Evolutionary conservation across 2,329 filamentous ascomycete species (phyloP).

Genomic region (Nectriaceae sp.): DNA sequence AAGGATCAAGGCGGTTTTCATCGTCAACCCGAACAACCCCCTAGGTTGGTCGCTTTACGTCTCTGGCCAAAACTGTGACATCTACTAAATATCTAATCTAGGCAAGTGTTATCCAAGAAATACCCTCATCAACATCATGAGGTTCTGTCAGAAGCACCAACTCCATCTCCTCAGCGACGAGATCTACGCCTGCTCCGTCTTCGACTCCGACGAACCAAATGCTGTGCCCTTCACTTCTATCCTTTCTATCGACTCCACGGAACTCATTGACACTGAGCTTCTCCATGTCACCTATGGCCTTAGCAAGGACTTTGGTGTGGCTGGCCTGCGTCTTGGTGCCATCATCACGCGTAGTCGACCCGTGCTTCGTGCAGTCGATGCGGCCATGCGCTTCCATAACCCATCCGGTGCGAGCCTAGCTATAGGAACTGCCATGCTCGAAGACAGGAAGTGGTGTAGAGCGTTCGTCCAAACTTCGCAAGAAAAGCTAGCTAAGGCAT

Average conservation of each 20-base stretch:
- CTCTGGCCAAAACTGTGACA: neutral
- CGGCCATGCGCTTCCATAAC: conserved; percentile 48
- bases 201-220: conserved; percentile 35
- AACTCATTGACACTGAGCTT: conserved; percentile 46
- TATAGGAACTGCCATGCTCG: conserved; percentile 46
- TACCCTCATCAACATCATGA: conserved; percentile 45
- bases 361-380: conserved; percentile 37
- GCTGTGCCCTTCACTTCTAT: conserved; percentile 47
- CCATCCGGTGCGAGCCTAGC: conserved; percentile 46
- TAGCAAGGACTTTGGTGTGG: conserved; percentile 53
- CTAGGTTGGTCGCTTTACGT: conserved; percentile 35
- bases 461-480: conserved; percentile 45
- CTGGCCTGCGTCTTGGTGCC: conserved; percentile 52
- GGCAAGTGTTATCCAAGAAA: conserved; percentile 46
- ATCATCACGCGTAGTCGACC: conserved; percentile 42
- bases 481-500: conserved; percentile 40
- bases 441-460: conserved; percentile 46
- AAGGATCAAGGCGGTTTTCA: conserved; percentile 47
- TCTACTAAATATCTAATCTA: conserved; percentile 16
- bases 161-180: conserved; percentile 61
- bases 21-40: conserved; percentile 57
- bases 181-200: conserved; percentile 57
- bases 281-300: conserved; percentile 53
- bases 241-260: conserved; percentile 45
- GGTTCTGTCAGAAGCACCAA: conserved; percentile 49